Conservation (phyloP, 371 early-diverging fungal species). For the Phascolomyces articulosus region DNA sequence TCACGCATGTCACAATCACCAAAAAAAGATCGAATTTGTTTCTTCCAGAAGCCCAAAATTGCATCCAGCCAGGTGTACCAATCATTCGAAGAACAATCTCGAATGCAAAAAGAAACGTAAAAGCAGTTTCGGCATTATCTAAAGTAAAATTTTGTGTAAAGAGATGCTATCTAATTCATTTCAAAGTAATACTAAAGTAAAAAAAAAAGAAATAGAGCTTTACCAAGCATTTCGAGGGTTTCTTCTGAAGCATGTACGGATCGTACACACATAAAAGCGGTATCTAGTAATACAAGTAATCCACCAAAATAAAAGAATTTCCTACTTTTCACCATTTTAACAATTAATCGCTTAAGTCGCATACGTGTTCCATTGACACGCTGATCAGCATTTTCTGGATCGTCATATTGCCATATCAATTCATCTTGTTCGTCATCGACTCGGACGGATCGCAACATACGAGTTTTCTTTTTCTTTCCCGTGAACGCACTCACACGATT, state of each 20-base stretch:
- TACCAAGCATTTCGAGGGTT: conserved; percentile 37
- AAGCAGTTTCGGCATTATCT: conserved; percentile 53
- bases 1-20: conserved; percentile 53
- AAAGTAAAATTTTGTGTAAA: not conserved
- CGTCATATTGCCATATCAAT: conserved; percentile 50
- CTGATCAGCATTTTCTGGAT: conserved; percentile 39
- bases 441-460: conserved; percentile 31
- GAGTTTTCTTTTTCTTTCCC: conserved; percentile 39
- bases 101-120: conserved; percentile 52
- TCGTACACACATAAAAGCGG: conserved; percentile 57
- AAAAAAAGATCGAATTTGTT: conserved; percentile 55
- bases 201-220: not conserved
- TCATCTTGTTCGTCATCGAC: conserved; percentile 26
- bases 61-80: conserved; percentile 49
- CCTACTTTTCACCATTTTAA: conserved; percentile 44
- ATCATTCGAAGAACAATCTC: conserved; percentile 56
- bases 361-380: conserved; percentile 27
- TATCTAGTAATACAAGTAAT: conserved; percentile 47
- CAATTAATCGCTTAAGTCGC: conserved; percentile 34
- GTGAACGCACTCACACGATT: conserved; percentile 58
- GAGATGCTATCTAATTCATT: too few species aligned
- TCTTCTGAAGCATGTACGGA: conserved; percentile 44
- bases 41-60: conserved; percentile 51
- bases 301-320: conserved; percentile 54
- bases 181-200: not conserved